Base-by-base conservation (phyloP, 148 eudicot genomes). In the Amaranthus cruentus region DNA sequence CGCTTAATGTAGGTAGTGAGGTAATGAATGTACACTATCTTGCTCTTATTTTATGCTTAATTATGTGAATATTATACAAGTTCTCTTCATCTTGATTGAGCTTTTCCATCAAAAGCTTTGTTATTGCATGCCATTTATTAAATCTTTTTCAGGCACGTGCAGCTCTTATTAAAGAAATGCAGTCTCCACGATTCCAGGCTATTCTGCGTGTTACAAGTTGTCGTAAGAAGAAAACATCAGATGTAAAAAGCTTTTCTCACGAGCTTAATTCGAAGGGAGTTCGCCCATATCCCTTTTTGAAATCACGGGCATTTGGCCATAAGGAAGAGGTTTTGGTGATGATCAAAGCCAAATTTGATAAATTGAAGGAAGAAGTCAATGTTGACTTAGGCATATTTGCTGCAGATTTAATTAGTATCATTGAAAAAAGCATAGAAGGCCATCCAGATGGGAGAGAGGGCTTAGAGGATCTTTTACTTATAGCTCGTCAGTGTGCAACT, bases 241-340 rank as follows among this genome's bases (percentile, higher is more conserved):
- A 90, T 68, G 79, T 96, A 81, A 96, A 96, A 85, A 96, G 99
- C 82, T 96, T 96, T 84, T 96, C 99, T 66, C 99, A 96, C 70
- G 99, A 96, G 71, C 96, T 96, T 47, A 89, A 96, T 84, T 96
- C 99, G 53, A 96, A 92, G 85, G 99, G 99, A 66, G 99, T 96
- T 56, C 88, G 91, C 4, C 88, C 99, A 66, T 91, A 88, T 75
- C 99, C 99, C 62, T 88, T 86, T 82, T 84, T 88, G 88, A 96
- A 90, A 80, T 84, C 97, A 56, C 86, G 96, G 49, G 96, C 97
- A 71, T 77, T 90, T 66, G 96, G 99, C 50, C 92, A 84, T 49
- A 85, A 84, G 85, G 92, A 92, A 86, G 97, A 91, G 80, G 78
- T 96, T 70, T 82, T 92, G 92, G 85, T 88, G 64, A 90, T 92